Base-by-base conservation (phyloP, 1,284 basidiomycete species). In the Malassezia slooffiae region DNA sequence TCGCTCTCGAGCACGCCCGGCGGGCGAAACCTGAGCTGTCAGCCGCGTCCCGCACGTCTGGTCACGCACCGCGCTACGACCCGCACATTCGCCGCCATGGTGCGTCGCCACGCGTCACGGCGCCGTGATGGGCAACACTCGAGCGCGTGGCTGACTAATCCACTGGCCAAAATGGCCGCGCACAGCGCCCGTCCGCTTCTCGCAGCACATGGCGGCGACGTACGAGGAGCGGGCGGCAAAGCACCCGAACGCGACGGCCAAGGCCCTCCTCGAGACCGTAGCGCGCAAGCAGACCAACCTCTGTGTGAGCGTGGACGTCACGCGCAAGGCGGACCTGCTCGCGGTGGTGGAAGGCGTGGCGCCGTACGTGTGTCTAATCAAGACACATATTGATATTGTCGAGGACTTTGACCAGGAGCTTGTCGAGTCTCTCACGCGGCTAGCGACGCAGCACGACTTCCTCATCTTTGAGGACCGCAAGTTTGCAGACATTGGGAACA, bases 401-500 rank as follows among this genome's bases (percentile, higher is more conserved):
- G 81, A 88, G 59, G 89, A 97, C 72, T 97, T 91, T 66, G 81
- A 88, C 29, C 71, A 74, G 15, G 77, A 78, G 12, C 72, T 96
- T 33, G 78, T 91, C 43, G 72, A 79, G 23, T 74, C 79, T 50
- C 75, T 99, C 31, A 75, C 80, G 47, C 73, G 74, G 34, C 77
- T 97, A 10, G 81, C 82, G 64, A 67, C 73, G 36, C 82, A 85
- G 70, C 81, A 93, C 58, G 86, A 96, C 64, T 97, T 97, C 72
- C 71, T 95, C 45, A 91, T 96, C 65, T 99, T 97, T 58, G 91
- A 97, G 73, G 93, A 99, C 74, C 77, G 93, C 57, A 99, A 99
- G 72, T 99, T 99, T 66, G 93, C 93, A 17, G 93, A 99, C 72
- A 97, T 99, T 52, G 91, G 91, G 31, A 96, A 96, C 74, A 97